Percentiles rank a stretch among this genome's conserved stretches.
These are phyloP conservation scores for Fusarium luffae DNA, from an alignment of 2,329 filamentous ascomycete genomes.

Conservation along the genomic window DNA sequence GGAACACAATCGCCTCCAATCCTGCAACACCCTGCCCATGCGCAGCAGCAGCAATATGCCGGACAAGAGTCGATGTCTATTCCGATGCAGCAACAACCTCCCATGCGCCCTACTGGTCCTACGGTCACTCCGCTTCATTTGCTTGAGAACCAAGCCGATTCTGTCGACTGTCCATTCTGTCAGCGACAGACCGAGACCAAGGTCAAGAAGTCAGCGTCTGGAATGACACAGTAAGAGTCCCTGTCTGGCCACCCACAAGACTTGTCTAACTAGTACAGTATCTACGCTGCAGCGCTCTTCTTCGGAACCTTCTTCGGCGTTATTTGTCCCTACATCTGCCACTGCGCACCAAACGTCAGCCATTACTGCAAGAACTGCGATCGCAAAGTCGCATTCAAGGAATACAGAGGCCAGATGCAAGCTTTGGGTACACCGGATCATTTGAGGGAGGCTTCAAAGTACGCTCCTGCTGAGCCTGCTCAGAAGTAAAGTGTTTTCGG, in stretches of 20 bases:
- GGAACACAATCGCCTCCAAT: slow-evolving; percentile 33
- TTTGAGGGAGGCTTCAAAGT: slow-evolving; percentile 41
- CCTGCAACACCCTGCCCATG: slow-evolving; percentile 27
- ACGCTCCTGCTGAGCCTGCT: slow-evolving; percentile 19
- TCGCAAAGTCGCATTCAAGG: slow-evolving; percentile 41
- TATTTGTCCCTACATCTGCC: slow-evolving; percentile 37
- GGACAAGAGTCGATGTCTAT: slow-evolving; percentile 30
- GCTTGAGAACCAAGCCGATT: slow-evolving; percentile 41
- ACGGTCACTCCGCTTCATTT: slow-evolving; percentile 45
- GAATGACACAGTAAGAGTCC: slow-evolving; percentile 41
- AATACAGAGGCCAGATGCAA: slow-evolving; percentile 30
- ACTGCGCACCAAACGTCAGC: slow-evolving; percentile 40
- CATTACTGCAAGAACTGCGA: slow-evolving; percentile 44
- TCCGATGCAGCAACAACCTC: background rate
- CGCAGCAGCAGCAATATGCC: slow-evolving; percentile 27
- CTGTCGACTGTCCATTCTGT: slow-evolving; percentile 45
- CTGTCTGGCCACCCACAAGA: no score
- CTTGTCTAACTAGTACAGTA: slow-evolving; percentile 5
- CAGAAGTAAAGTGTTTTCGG: slow-evolving; percentile 1
- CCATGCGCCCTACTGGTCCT: background rate
- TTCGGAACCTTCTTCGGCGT: slow-evolving; percentile 41
- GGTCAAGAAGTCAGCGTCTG: slow-evolving; percentile 38
- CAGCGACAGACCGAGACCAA: slow-evolving; percentile 34
- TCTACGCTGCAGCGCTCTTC: slow-evolving; percentile 36
- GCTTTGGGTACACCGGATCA: slow-evolving; percentile 44